Base-by-base conservation (phyloP, 495 filamentous ascomycete genomes). In the Aspergillus homomorphus region DNA sequence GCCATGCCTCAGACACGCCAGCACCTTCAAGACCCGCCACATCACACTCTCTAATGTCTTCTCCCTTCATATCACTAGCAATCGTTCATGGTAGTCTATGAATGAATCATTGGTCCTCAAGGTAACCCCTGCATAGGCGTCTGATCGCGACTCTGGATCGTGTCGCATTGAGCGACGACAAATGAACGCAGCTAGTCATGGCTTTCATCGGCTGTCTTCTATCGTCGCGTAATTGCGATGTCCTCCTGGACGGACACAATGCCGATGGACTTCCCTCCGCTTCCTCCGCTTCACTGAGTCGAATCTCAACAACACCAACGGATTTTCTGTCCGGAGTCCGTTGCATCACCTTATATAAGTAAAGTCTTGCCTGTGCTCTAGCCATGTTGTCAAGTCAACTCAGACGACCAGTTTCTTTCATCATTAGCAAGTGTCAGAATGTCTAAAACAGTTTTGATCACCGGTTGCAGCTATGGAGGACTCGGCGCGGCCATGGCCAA, bases 381-480 rank as follows among this genome's bases (percentile, higher is more conserved):
- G 20, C 6, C 15, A 50, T 50, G 10, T 19, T 19, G 22, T 24
- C 46, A 50, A 22, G 5, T 14, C 46, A 22, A 2, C 46, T 22
- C 46, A 50, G 15, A 20, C 16, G 19, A 18, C 24, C 46, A 24
- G 1, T 10, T 52, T 18, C 15, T 41, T n/a, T 12, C 33, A 53
- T 22, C 51, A 12, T 21, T 30, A 15, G 18, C 30, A 43, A 53
- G 9, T 38, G 33, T 23, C 22, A 19, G 19, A 54, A 54, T 54
- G 38, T 22, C 19, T 23, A 51, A 65, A 59, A 62, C 60, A 1
- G 65, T 68, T 28, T 63, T 83, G 0, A 76, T 82, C 41, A 82
- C 78, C 15, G 78, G 77, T 48, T 81, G 75, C 65, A 76, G 67
- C 60, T 63, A 72, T 45, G 78, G 72, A 26, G 74, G 78, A 51